Evolutionary conservation across 2,329 filamentous ascomycete genomes (phyloP), one percentile per base, ranked within the genome.

Genomic region (Talaromyces albobiverticillius): DNA sequence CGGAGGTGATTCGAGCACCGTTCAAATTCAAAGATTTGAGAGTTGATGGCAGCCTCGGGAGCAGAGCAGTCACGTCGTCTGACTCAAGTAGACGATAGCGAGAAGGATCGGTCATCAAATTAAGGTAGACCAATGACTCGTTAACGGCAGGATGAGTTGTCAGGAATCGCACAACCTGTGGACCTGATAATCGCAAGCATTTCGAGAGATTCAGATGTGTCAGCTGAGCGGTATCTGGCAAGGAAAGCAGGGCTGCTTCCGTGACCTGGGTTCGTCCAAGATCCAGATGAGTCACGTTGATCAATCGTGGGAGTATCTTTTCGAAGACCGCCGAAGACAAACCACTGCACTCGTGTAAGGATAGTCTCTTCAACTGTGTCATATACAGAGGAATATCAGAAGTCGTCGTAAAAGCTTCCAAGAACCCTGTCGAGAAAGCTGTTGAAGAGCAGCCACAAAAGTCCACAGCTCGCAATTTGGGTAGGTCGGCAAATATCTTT

Each of bases 161-260:
- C 56, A 93, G 70, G 65, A 93, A 92, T 54, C 86, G 78, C 57
- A 90, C 83, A 14, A 93, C 82, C 8, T 75, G 81, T 13, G 82
- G 74, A 1, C 88, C 84, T 9, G 83, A 82, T 51, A 94, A 77
- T 51, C 83, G 79, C 50, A 82, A 84, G 76, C 89, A 93, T 70
- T 88, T 89, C 59, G 87, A 84, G 45, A 94, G 74, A 64, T 90
- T 92, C 51, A 94, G 75, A 66, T 94, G 89, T 1, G 87, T 91
- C 59, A 93, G 80, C 58, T 76, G 78, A 10, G 89, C 89, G 4
- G 85, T 85, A n/a, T 77, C 66, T 1, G 89, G 88, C 58, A 93
- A 88, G 18, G 83, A 83, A 61, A 81, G 75, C 14, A 94, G 77
- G 4, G 89, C 88, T 22, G 78, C 75, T 67, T 90, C 83, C 31